Conservation (phyloP, 78 protist genomes). For the Ministeria vibrans region DNA sequence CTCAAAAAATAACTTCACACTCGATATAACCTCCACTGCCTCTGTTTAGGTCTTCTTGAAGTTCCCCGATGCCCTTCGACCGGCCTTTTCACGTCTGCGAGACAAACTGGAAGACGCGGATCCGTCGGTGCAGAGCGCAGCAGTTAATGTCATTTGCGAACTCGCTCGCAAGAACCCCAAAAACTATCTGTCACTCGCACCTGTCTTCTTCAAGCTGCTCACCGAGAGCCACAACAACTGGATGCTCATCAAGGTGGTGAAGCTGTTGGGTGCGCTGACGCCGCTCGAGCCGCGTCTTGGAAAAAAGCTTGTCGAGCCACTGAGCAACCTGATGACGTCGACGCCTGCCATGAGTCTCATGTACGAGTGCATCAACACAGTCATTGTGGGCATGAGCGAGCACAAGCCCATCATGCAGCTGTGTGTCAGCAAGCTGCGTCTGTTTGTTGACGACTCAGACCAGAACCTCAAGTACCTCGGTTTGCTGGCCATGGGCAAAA, state of each 20-base stretch:
- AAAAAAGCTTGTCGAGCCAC: constrained; percentile 84
- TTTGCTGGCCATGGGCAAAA: constrained; percentile 63
- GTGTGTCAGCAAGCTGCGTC: constrained; percentile 69
- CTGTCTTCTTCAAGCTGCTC: constrained; percentile 74
- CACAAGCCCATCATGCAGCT: constrained; percentile 55
- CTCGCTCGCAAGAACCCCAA: constrained; percentile 89
- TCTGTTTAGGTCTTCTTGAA: constrained; percentile 56
- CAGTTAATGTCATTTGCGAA: constrained; percentile 94
- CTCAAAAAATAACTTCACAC: background rate
- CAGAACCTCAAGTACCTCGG: constrained; percentile 93
- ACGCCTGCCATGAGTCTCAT: constrained; percentile 82
- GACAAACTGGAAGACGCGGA: constrained; percentile 82
- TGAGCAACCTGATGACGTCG: constrained; percentile 73
- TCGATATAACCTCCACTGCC: background rate
- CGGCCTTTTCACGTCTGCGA: constrained; percentile 81
- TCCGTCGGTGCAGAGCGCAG: constrained; percentile 51
- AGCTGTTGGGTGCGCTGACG: constrained; percentile 77
- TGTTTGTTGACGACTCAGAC: constrained; percentile 84
- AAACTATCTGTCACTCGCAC: constrained; percentile 89
- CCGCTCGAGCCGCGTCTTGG: constrained; percentile 89
- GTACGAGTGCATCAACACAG: constrained; percentile 82
- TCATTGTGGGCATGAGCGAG: constrained; percentile 23
- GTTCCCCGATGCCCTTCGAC: constrained; percentile 91
- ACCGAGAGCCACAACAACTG: constrained; percentile 77
- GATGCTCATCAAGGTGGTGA: constrained; percentile 92